Evolutionary conservation across 176 grass and related monocot genomes (phyloP), one percentile per base, ranked within the genome.

Genomic region (Aegilops bicornis): DNA sequence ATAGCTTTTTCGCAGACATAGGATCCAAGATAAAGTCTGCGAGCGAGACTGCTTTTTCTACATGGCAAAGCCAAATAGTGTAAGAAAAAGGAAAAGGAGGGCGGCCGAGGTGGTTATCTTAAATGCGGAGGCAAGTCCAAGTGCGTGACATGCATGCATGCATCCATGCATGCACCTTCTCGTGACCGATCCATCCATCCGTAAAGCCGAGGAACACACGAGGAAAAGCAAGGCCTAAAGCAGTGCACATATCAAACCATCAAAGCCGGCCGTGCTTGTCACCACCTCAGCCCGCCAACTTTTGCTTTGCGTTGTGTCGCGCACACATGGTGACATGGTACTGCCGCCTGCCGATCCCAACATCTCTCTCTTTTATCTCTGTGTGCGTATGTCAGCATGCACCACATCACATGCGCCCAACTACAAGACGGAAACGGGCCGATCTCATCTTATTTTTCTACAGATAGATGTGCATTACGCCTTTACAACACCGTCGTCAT

Each of bases 201-300:
- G 37, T 79, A 91, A 79, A 94, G 88, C 71, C 65, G 77, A 69
- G 5, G 33, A 87, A 81, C 82, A 70, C 84, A 76, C 8, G 73
- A 85, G 78, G 37, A 85, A 85, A 98, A 92, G 90, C 33, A 88
- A 92, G 52, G 73, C 24, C 73, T 30, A 76, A 94, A 89, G 90
- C 88, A 91, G 69, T 85, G 79, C 86, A 22, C 72, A 48, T 19
- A 30, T 30, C 89, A 88, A 91, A 92, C 48, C 2, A 58, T 58
- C 54, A 58, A 58, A 52, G 48, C 16, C 16, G 16, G 90, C 76
- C 80, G 86, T 83, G 79, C 59, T 92, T 88, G 82, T 88, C 67
- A 79, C 70, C 91, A 69, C 88, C 77, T 70, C 90, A 39, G 40
- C 22, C 10, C 85, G 90, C 16, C 23, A 0, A 4, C 88, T 95